Percentiles rank a stretch among this genome's conserved stretches.
Conservation (phyloP, 306 rosid species). For the Prosopis cineraria region DNA sequence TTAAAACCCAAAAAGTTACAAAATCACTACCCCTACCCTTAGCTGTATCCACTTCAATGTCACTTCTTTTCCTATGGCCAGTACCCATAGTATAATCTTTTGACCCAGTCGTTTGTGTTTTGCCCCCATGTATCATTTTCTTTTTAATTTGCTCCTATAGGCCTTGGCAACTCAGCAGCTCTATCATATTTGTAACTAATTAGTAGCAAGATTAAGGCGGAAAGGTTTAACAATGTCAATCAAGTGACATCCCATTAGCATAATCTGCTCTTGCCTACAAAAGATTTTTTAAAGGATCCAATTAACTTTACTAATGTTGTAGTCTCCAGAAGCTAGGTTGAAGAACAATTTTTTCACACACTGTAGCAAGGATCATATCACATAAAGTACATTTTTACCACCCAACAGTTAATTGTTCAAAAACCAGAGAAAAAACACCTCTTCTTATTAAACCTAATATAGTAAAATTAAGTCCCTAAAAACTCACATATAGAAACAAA, state of each 20-base stretch:
- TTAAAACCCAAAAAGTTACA: too few species aligned
- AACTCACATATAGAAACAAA: constrained; percentile 7
- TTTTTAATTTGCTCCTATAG: too few species aligned
- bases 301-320: not conserved
- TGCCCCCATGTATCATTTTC: too few species aligned
- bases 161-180: too few species aligned
- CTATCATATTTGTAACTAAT: not conserved
- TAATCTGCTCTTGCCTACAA: not conserved
- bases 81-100: too few species aligned
- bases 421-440: not conserved
- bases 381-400: not conserved
- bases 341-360: not conserved
- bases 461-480: constrained; percentile 14
- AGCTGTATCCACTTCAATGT: too few species aligned
- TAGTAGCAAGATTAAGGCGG: not conserved
- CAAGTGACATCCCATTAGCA: not conserved
- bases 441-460: constrained; percentile 19
- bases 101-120: too few species aligned
- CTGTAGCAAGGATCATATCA: not conserved
- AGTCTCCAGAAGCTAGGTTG: constrained; percentile 5
- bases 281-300: not conserved
- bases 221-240: not conserved
- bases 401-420: not conserved
- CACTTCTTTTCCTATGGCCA: too few species aligned
- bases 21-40: too few species aligned